These are phyloP conservation scores for Marasmius fiardii DNA, from an alignment of 1,284 basidiomycete genomes.

Conservation along the genomic window DNA sequence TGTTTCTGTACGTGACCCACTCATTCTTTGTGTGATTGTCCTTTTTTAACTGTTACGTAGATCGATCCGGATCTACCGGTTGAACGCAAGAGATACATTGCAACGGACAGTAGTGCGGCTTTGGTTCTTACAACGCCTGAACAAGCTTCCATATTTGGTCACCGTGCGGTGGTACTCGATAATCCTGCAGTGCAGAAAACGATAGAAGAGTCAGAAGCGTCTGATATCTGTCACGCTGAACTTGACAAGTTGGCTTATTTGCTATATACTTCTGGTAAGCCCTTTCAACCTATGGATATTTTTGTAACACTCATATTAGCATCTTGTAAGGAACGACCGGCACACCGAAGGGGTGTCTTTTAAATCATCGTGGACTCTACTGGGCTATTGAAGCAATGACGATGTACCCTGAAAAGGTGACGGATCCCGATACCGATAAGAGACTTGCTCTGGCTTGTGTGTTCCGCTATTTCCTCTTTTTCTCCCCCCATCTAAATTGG, in stretches of 20 bases:
- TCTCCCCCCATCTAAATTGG: background rate
- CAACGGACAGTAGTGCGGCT: slow-evolving; percentile 38
- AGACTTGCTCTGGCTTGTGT: slow-evolving; percentile 15
- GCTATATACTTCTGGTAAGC: slow-evolving; percentile 49
- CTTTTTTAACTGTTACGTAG: slow-evolving; percentile 21
- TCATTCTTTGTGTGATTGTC: slow-evolving; percentile 2
- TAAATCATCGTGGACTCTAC: slow-evolving; percentile 32
- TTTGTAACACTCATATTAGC: background rate
- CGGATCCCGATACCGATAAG: slow-evolving; percentile 17
- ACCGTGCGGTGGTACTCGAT: slow-evolving; percentile 28
- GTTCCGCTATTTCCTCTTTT: background rate
- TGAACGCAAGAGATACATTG: slow-evolving; percentile 47
- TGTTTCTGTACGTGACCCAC: slow-evolving; percentile 37
- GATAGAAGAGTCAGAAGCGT: slow-evolving; percentile 27
- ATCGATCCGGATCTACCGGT: slow-evolving; percentile 51
- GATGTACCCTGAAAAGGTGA: slow-evolving; percentile 11
- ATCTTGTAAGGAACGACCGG: slow-evolving; percentile 44
- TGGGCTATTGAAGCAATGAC: slow-evolving; percentile 17
- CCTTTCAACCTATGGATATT: background rate
- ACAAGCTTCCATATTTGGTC: slow-evolving; percentile 27
- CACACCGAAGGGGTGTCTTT: slow-evolving; percentile 54
- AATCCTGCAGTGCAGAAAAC: slow-evolving; percentile 21
- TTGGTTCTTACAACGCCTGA: slow-evolving; percentile 38
- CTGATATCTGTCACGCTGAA: slow-evolving; percentile 26
- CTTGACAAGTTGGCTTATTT: slow-evolving; percentile 42